Percentiles rank a stretch among this genome's conserved stretches.
phyloP scores from a whole-genome alignment of 2,329 filamentous ascomycete genomes.

The Leptosphaerulina australis region DNA sequence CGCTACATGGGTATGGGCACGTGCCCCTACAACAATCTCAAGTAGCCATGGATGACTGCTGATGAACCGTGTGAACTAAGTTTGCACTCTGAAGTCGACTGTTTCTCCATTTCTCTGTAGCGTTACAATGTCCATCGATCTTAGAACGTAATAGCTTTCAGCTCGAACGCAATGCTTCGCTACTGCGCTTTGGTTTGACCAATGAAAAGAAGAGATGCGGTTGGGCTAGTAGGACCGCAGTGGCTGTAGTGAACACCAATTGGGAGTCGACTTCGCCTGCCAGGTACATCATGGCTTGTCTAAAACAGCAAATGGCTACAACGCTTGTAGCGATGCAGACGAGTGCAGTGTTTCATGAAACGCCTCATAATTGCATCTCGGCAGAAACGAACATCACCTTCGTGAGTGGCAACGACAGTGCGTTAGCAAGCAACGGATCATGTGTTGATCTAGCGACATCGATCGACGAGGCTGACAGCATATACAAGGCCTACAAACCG shows the following conservation, averaged over 20 bases:
- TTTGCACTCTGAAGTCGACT: no score
- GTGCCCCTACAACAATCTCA: no score
- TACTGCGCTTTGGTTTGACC: no score
- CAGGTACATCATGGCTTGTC: slow-evolving; percentile 24
- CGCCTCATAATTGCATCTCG: slow-evolving; percentile 19
- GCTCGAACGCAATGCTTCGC: no score
- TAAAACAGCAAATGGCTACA: slow-evolving; percentile 26
- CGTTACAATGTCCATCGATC: no score
- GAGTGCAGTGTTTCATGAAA: slow-evolving; percentile 27
- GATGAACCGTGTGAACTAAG: no score
- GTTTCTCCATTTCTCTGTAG: no score
- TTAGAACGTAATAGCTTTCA: no score
- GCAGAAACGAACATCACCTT: not conserved
- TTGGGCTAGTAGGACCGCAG: not conserved
- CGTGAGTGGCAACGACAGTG: slow-evolving; percentile 1
- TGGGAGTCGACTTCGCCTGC: slow-evolving; percentile 21
- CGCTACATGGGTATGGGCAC: no score
- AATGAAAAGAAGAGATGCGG: no score
- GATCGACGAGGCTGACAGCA: slow-evolving; percentile 15
- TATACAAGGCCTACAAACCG: slow-evolving; percentile 9
- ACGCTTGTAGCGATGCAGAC: slow-evolving; percentile 17
- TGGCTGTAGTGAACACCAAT: slow-evolving; percentile 7
- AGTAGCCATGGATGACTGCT: no score
- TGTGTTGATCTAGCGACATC: not conserved
- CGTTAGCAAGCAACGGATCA: slow-evolving; percentile 3